phyloP scores from a whole-genome alignment of 2,329 filamentous ascomycete genomes.

The Aspergillus alliaceus region DNA sequence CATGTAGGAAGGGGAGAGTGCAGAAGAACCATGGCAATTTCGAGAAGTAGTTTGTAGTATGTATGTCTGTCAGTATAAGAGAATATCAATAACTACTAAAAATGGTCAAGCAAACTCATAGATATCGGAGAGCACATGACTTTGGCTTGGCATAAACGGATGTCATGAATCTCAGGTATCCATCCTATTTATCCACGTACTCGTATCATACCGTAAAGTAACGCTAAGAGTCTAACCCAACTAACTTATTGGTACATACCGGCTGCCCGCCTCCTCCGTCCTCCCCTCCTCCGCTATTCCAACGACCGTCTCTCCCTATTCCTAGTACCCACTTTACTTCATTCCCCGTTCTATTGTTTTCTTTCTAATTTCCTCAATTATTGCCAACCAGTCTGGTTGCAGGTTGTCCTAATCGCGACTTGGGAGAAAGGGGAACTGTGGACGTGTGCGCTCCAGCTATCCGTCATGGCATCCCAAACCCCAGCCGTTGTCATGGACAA shows the following conservation, averaged over 20 bases:
- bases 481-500: slow-evolving; percentile 99
- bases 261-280: slow-evolving; percentile 3
- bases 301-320: slow-evolving; percentile 5
- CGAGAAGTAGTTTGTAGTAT: neutral
- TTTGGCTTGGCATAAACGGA: neutral
- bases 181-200: too few relatives aligned
- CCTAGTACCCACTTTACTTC: neutral
- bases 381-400: neutral
- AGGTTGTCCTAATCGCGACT: slow-evolving; percentile 1
- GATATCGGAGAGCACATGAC: neutral
- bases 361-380: neutral
- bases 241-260: neutral
- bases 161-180: neutral
- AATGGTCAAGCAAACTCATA: neutral
- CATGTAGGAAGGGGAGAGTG: neutral
- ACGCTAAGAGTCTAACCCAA: neutral
- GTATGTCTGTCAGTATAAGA: too few relatives aligned
- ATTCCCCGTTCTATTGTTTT: neutral
- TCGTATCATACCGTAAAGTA: neutral
- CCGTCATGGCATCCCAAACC: slow-evolving; percentile 89
- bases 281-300: slow-evolving; percentile 5
- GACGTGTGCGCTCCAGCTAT: slow-evolving; percentile 15
- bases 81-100: neutral
- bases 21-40: neutral
- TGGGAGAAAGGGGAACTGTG: slow-evolving; percentile 18